A percentile compares a stretch with the other conserved stretches of the same genome.
phyloP scores from a whole-genome alignment of 305 asterid species.

The Solanum hybrid region DNA sequence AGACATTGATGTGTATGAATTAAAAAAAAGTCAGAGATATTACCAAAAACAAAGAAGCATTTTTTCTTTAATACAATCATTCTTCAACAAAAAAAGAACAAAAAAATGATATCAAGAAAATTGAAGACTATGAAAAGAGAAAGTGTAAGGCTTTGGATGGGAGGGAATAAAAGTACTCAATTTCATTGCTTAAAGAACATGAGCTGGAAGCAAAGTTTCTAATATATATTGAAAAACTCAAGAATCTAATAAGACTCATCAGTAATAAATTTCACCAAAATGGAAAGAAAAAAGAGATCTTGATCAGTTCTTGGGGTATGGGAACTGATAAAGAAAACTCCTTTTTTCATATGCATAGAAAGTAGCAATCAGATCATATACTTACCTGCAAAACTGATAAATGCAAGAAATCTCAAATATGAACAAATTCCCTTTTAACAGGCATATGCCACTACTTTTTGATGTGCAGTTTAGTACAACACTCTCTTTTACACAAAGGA shows the following conservation, averaged over 20 bases:
- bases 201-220: neutral
- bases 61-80: neutral
- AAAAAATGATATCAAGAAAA: neutral
- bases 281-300: neutral
- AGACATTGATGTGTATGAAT: neutral
- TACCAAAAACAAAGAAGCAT: neutral
- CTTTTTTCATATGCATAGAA: neutral
- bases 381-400: neutral
- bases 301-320: slow-evolving; percentile 2
- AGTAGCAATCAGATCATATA: neutral
- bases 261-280: slow-evolving; percentile 6
- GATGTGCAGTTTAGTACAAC: neutral
- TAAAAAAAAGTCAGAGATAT: neutral
- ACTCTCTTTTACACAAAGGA: neutral
- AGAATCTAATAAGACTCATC: neutral
- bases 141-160: neutral
- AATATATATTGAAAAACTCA: neutral
- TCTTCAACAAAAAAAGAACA: neutral
- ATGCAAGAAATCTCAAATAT: neutral
- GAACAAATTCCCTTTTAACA: neutral
- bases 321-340: neutral
- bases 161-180: neutral
- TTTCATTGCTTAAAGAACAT: neutral
- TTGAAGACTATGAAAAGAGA: neutral
- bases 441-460: neutral